These are phyloP conservation scores for Botrytis aclada DNA, from an alignment of 2,329 filamentous ascomycete genomes.

Conservation along the genomic window DNA sequence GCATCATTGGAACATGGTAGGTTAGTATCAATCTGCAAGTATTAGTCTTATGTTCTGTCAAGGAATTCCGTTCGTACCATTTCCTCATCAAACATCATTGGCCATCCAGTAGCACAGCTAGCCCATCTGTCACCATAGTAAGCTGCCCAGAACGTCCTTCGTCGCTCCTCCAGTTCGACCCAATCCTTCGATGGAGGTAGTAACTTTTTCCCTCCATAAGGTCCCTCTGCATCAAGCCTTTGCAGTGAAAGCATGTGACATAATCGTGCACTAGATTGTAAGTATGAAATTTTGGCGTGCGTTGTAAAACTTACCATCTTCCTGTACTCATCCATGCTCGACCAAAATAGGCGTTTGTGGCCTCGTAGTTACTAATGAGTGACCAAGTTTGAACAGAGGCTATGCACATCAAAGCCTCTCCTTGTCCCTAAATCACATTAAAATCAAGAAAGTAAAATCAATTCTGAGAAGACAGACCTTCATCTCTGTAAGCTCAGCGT, in stretches of 20 bases:
- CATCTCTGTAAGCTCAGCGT: constrained; percentile 81
- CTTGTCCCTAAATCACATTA: constrained; percentile 53
- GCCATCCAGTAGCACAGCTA: constrained; percentile 88
- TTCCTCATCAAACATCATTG: constrained; percentile 70
- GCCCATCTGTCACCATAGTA: constrained; percentile 83
- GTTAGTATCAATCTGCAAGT: constrained; percentile 55
- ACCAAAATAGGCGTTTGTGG: constrained; percentile 80
- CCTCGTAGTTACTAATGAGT: constrained; percentile 74
- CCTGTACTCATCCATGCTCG: constrained; percentile 80
- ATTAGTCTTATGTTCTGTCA: constrained; percentile 19
- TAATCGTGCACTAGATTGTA: constrained; percentile 51
- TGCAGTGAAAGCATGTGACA: constrained; percentile 84
- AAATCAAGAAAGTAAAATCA: background rate
- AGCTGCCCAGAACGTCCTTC: constrained; percentile 81
- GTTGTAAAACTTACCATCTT: constrained; percentile 43
- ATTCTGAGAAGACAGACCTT: constrained; percentile 46
- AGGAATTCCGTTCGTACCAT: constrained; percentile 44
- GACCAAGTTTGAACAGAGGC: constrained; percentile 78
- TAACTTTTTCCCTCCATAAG: constrained; percentile 66
- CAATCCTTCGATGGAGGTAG: constrained; percentile 72
- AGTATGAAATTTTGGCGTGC: background rate
- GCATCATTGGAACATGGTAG: constrained; percentile 78
- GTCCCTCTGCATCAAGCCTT: constrained; percentile 62
- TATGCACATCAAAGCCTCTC: constrained; percentile 77
- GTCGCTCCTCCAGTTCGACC: constrained; percentile 77